A percentile compares a stretch with the other conserved stretches of the same genome.
Evolutionary conservation across 2,329 filamentous ascomycete species (phyloP).

Genomic region (Didymella sp.): DNA sequence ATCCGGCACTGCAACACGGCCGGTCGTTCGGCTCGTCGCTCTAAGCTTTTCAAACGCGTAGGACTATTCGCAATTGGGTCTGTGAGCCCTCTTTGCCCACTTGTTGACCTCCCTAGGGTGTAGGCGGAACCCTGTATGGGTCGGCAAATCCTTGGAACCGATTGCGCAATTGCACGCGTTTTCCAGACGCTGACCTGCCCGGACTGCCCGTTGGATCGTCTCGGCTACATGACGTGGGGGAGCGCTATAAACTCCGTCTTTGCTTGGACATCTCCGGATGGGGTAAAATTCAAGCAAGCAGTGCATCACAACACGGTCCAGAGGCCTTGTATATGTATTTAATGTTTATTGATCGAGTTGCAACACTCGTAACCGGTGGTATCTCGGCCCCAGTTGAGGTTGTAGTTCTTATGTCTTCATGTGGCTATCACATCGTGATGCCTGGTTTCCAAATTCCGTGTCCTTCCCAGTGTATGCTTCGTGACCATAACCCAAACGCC

Average conservation of each 20-base stretch:
- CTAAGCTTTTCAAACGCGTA: slow-evolving; percentile 5
- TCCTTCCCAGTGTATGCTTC: slow-evolving; percentile 17
- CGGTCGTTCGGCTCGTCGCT: slow-evolving; percentile 22
- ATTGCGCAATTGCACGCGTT: slow-evolving; percentile 51
- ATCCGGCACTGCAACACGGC: slow-evolving; percentile 9
- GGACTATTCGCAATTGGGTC: slow-evolving; percentile 14
- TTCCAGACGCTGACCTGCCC: slow-evolving; percentile 24
- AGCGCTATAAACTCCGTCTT: neutral
- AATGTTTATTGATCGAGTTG: slow-evolving; percentile 8
- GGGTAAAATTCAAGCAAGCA: slow-evolving; percentile 5
- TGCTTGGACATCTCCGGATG: slow-evolving; percentile 15
- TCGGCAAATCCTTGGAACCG: slow-evolving; percentile 45
- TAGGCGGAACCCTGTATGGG: slow-evolving; percentile 33
- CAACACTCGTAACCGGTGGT: slow-evolving; percentile 21
- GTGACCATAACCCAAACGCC: slow-evolving; percentile 47
- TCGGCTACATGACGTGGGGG: slow-evolving; percentile 14
- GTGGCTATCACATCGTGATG: slow-evolving; percentile 4
- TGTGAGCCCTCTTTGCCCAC: slow-evolving; percentile 14
- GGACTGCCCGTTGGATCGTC: slow-evolving; percentile 1
- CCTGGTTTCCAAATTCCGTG: slow-evolving; percentile 9
- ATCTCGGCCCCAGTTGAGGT: slow-evolving; percentile 33
- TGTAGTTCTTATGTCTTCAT: slow-evolving; percentile 10
- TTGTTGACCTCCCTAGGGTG: slow-evolving; percentile 28
- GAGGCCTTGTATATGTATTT: neutral
- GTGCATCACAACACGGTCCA: slow-evolving; percentile 6